Evolutionary conservation across 2,329 filamentous ascomycete genomes (phyloP), one percentile per base, ranked within the genome.

Genomic region (Raffaelea deltoideospora): DNA sequence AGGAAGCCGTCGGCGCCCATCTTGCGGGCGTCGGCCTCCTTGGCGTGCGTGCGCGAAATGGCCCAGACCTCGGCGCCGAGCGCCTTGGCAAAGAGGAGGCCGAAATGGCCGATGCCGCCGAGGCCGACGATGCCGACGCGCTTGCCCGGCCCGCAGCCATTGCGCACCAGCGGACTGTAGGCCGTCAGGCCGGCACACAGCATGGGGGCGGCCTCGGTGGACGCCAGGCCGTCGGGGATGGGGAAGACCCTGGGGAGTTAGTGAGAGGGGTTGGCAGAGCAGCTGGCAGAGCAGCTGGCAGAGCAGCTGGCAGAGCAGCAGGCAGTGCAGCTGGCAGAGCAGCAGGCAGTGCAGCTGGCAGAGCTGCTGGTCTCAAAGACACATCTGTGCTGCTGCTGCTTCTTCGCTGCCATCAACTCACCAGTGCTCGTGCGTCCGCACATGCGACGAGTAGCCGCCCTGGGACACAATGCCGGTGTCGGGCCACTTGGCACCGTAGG

Each of bases 141-240:
- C 64, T 82, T 84, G 43, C 84, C 83, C 1, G 79, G 79, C 0
- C 80, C 80, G 41, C 70, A 69, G 18, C 80, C 80, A 50, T 86
- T 76, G 34, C 83, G 71, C 44, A 82, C 76, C 13, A 93, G 66
- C 1, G 85, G 84, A 41, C 72, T 79, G 61, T 76, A 92, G 41
- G 76, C 75, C 4, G 85, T 92, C 45, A 92, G 66, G 44, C 85
- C 85, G 29, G 82, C 85, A 57, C 85, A 92, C 47, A 90, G 68
- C 79, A 87, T 85, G 10, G 80, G 81, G 2, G 82, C 84, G 1
- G 77, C 81, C 35, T 76, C 58, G 38, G 60, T 56, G 45, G 65
- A 70, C 10, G 63, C 49, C 32, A 92, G 67, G 36, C 65, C 72
- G 23, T 86, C 81, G 26, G 84, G 85, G 44, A 92, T 87, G 50